Base-by-base conservation (phyloP, 768 basidiomycete genomes). In the Boletus insuetus region DNA sequence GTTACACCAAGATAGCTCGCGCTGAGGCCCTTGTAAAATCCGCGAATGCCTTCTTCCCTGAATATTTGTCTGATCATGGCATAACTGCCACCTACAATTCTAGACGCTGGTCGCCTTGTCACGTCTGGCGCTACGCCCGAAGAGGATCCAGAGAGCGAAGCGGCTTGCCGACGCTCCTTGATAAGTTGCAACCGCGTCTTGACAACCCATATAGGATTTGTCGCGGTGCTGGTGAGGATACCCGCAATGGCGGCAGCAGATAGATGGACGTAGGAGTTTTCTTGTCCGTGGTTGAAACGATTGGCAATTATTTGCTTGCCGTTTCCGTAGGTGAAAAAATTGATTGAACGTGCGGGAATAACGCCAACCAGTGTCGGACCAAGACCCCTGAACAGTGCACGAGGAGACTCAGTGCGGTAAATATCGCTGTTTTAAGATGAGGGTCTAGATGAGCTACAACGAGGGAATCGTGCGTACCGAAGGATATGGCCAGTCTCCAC, bases 121-220 rank as follows among this genome's bases (percentile, higher is more conserved):
- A 47, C 50, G 14, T 47, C 62, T 6, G 52, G 37, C 31, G 46
- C 26, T 0, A 24, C 20, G 4, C 42, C 52, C 12, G 59, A 39
- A 2, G n/a, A 19, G 22, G 47, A 31, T 11, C 38, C 47, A 8
- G 54, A 10, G 14, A 45, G 8, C 11, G 63, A 37, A 14, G 55
- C 46, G 16, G 54, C 49, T 3, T 60, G 59, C 24, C 56, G 67
- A 2, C 59, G 68, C 35, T 68, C 66, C 19, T 77, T 71, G 3
- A 73, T 75, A 16, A 99, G 83, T 67, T 99, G 97, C 51, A 99
- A 65, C 8, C 96, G 86, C 42, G 97, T 99, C 73, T 98, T 99
- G 57, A 99, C 93, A 45, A 99, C 97, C 97, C 97, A 99, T 24
- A 99, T 96, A 0, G 97, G 97, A 70, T 99, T 99, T 20, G 97